Base-by-base conservation (phyloP, 306 rosid genomes). In the Gleditsia sinensis region DNA sequence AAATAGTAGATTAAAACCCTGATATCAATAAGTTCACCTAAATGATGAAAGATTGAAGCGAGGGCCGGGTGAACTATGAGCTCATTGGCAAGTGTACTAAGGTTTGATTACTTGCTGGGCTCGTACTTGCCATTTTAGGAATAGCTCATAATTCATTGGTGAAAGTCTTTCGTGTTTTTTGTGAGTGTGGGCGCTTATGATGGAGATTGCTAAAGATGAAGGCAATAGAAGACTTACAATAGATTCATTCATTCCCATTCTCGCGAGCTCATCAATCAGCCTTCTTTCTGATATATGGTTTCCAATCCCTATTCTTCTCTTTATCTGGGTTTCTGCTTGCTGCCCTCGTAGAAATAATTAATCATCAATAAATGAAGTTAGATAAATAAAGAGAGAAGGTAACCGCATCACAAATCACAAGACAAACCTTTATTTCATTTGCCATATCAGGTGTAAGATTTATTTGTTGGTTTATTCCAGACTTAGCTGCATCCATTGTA, bases 281-380 rank as follows among this genome's bases (percentile, higher is more conserved):
- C 87, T 90, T 81, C 99, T 89, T 83, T 92, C 99, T 21, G 99
- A 94, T 78, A 92, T 80, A 85, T 94, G 96, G 82, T 90, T 94
- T 59, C 99, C 97, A 51, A 94, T 94, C 45, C 99, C 99, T 20
- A 94, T 78, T 88, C 99, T 88, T 90, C 99, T 92, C 89, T 89
- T 92, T 80, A 94, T 94, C 86, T 94, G 97, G 53, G 86, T 83
- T 86, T 94, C 99, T 19, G 99, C 99, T 90, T 92, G 97, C 99
- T 94, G 99, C 86, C 85, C 43, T 69, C 13, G 49, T 46, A 39
- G 32, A 65, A 34, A 72, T 8, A 33, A 68, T 2, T 10, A 32
- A 43, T 42, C 74, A 21, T 75, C 65, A 75, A 21, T 5, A 39
- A 67, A 62, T 21, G 69, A 59, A 30, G 58, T 51, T 30, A 3